Evolutionary conservation across 768 basidiomycete species (phyloP).

Genomic region (Leucocoprinus sp.): DNA sequence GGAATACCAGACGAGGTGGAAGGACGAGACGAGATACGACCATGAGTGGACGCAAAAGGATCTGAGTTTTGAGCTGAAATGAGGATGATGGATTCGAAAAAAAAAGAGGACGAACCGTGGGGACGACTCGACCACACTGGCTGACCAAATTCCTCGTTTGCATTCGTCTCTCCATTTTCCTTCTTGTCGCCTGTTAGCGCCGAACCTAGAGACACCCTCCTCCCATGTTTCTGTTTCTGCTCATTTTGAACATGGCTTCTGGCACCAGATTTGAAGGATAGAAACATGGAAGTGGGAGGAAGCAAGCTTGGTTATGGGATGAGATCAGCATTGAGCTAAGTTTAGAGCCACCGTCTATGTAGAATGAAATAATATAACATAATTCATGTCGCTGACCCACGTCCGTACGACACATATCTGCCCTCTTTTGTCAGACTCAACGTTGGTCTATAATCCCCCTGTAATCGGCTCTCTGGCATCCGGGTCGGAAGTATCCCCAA

Average conservation of each 20-base stretch:
- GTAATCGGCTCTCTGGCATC: conserved; percentile 8
- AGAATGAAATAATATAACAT: too few species aligned
- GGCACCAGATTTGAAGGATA: conserved; percentile 10
- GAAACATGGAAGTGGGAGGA: conserved; percentile 7
- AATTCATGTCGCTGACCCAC: conserved; percentile 2
- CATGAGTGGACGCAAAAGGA: conserved; percentile 18
- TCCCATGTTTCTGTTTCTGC: conserved; percentile 11
- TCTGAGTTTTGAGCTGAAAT: too few species aligned
- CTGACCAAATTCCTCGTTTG: neutral
- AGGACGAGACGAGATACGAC: conserved; percentile 13
- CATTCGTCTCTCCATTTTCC: conserved; percentile 10
- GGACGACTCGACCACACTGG: conserved; percentile 1
- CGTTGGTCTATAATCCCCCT: conserved; percentile 8
- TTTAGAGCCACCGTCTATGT: too few species aligned
- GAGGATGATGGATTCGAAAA: too few species aligned
- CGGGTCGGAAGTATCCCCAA: conserved; percentile 37
- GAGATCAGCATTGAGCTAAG: conserved; percentile 9
- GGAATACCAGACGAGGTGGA: conserved; percentile 16
- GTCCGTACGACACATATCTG: conserved; percentile 10
- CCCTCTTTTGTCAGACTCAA: conserved; percentile 7
- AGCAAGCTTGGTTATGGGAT: conserved; percentile 1
- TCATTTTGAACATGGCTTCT: conserved; percentile 15
- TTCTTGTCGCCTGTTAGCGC: conserved; percentile 25
- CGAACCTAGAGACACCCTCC: conserved; percentile 14
- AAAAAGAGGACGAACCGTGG: conserved; percentile 5